Evolutionary conservation across 129 eudicot genomes (phyloP).

Genomic region (Solidago caesia): DNA sequence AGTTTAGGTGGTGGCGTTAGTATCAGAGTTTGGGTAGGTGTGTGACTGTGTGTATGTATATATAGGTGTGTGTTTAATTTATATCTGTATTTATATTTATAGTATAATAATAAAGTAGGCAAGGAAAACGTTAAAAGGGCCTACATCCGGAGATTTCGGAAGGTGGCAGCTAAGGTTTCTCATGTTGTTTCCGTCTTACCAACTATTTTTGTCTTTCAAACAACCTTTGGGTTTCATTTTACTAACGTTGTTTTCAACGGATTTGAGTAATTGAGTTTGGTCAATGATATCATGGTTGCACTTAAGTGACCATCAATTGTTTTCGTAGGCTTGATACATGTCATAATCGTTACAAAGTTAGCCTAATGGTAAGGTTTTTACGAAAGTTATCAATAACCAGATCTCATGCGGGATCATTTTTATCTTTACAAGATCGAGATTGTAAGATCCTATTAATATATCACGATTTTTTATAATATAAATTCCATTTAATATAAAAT

Average conservation of each 20-base stretch:
- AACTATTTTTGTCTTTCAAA: constrained; percentile 25
- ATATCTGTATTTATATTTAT: neutral
- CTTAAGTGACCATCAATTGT: too few species aligned
- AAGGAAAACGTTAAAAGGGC: constrained; percentile 13
- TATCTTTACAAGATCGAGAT: too few species aligned
- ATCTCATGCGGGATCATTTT: too few species aligned
- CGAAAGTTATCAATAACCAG: too few species aligned
- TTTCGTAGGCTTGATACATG: too few species aligned
- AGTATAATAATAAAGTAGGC: neutral
- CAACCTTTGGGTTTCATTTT: constrained; percentile 1
- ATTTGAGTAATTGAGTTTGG: too few species aligned
- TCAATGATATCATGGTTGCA: too few species aligned
- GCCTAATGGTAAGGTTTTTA: too few species aligned
- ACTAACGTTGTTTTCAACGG: constrained; percentile 22
- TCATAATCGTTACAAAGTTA: too few species aligned
- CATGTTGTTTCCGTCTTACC: constrained; percentile 36
- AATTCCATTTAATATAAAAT: too few species aligned
- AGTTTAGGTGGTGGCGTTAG: constrained; percentile 30
- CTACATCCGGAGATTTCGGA: constrained; percentile 34
- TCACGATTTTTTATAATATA: too few species aligned
- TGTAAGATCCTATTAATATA: too few species aligned
- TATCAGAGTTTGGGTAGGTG: constrained; percentile 19
- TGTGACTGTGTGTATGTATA: neutral
- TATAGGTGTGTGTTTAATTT: neutral
- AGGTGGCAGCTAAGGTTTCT: constrained; percentile 33